A percentile compares a stretch with the other conserved stretches of the same genome.
Evolutionary conservation across 2,329 filamentous ascomycete species (phyloP).

Genomic region (Aspergillus terreus): DNA sequence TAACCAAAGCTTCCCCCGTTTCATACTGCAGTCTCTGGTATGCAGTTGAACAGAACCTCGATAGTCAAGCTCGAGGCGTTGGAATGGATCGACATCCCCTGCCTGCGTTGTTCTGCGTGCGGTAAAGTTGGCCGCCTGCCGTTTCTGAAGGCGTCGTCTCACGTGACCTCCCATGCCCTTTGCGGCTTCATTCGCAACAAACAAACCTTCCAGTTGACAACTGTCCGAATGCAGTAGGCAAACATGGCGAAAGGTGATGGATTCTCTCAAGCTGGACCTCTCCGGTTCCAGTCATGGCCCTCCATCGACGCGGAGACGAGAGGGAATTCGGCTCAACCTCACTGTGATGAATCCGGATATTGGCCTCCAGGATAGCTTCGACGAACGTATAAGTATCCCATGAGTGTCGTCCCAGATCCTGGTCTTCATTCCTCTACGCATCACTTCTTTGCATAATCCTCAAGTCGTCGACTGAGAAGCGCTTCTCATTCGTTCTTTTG

Average conservation of each 20-base stretch:
- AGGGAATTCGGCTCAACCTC: not conserved
- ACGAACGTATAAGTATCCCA: not conserved
- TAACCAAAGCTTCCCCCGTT: not conserved
- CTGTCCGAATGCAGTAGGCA: not conserved
- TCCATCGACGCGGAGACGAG: not conserved
- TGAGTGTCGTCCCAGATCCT: not conserved
- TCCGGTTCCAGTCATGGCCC: not conserved
- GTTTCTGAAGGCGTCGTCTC: conserved; percentile 1
- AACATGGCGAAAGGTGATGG: not conserved
- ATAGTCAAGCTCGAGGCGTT: not conserved
- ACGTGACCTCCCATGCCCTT: conserved; percentile 2
- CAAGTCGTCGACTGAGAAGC: not conserved
- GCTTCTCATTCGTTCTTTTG: not conserved
- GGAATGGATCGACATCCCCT: conserved; percentile 10
- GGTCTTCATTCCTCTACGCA: not conserved
- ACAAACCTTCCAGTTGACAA: not conserved
- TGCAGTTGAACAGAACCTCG: not conserved
- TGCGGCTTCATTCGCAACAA: not conserved
- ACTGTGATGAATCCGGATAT: not conserved
- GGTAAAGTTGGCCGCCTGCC: not conserved
- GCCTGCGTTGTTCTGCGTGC: conserved; percentile 1
- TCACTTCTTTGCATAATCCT: not conserved
- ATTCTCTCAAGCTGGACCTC: not conserved
- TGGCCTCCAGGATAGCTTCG: not conserved
- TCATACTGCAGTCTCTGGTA: not conserved